These are phyloP conservation scores for Malania oleifera DNA, from an alignment of 164 flowering plant species.

Conservation along the genomic window DNA sequence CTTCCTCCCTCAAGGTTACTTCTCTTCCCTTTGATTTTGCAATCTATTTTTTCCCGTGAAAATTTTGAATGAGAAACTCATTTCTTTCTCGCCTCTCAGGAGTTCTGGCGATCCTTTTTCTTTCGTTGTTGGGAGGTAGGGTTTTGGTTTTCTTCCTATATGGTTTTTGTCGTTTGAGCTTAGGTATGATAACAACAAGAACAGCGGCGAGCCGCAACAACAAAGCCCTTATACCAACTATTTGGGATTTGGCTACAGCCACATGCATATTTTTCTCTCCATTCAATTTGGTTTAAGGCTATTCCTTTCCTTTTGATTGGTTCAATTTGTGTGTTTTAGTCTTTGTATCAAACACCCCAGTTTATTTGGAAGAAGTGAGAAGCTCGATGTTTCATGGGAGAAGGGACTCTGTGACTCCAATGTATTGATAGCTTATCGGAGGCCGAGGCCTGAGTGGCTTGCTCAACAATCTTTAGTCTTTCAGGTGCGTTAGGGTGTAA, in stretches of 20 bases:
- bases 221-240: too few species aligned
- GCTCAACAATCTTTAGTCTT: conserved; percentile 69
- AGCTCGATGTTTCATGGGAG: conserved; percentile 85
- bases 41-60: background rate
- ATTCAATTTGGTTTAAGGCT: too few species aligned
- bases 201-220: too few species aligned
- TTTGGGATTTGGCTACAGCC: too few species aligned
- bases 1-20: conserved; percentile 65
- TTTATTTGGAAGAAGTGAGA: conserved; percentile 91
- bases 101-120: conserved; percentile 58
- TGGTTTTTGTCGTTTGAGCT: background rate
- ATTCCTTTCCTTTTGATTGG: too few species aligned
- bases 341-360: conserved; percentile 87
- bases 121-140: conserved; percentile 72
- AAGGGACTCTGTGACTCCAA: conserved; percentile 88
- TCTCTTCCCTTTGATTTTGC: background rate
- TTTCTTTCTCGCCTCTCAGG: conserved; percentile 28
- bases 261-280: too few species aligned
- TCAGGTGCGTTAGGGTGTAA: conserved; percentile 41
- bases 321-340: conserved; percentile 29
- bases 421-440: conserved; percentile 63
- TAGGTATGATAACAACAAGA: background rate
- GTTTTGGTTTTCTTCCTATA: background rate
- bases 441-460: conserved; percentile 84
- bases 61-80: background rate